Conservation (phyloP, 257 asterid genomes). For the Datura wrightii region DNA sequence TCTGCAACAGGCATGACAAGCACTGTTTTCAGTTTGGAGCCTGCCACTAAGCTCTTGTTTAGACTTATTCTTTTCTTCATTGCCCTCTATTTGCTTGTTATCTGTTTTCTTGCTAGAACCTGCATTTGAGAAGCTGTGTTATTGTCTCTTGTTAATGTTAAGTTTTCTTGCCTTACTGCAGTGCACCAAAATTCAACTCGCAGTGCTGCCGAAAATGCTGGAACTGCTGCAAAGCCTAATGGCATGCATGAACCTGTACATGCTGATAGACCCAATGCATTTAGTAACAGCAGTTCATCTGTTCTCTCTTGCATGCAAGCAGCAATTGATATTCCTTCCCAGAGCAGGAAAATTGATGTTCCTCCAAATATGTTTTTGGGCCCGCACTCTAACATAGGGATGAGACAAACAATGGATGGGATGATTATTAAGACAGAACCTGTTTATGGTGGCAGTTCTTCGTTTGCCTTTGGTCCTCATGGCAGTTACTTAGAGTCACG, state of each 20-base stretch:
- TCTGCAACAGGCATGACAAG: background rate
- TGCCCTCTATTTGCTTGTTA: background rate
- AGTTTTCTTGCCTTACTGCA: slow-evolving; percentile 42
- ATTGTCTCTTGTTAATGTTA: slow-evolving; percentile 1
- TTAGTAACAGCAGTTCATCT: slow-evolving; percentile 51
- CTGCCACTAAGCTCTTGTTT: background rate
- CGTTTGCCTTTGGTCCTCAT: slow-evolving; percentile 59
- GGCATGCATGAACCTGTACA: slow-evolving; percentile 48
- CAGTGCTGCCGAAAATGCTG: slow-evolving; percentile 50
- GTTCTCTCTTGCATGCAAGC: slow-evolving; percentile 55
- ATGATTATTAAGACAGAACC: slow-evolving; percentile 63
- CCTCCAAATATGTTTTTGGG: slow-evolving; percentile 57
- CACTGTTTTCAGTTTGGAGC: background rate
- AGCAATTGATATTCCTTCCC: slow-evolving; percentile 49
- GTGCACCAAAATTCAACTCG: slow-evolving; percentile 61
- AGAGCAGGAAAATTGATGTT: slow-evolving; percentile 51
- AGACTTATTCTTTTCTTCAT: background rate
- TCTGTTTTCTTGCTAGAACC: slow-evolving; percentile 6
- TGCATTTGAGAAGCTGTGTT: slow-evolving; percentile 4
- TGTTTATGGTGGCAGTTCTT: slow-evolving; percentile 60
- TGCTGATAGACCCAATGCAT: slow-evolving; percentile 45
- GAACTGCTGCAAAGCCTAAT: slow-evolving; percentile 53
- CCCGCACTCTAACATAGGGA: slow-evolving; percentile 58
- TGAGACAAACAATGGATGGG: slow-evolving; percentile 56
- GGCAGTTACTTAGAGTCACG: slow-evolving; percentile 64